Conservation (phyloP, 495 filamentous ascomycete genomes). For the Tuber magnatum region DNA sequence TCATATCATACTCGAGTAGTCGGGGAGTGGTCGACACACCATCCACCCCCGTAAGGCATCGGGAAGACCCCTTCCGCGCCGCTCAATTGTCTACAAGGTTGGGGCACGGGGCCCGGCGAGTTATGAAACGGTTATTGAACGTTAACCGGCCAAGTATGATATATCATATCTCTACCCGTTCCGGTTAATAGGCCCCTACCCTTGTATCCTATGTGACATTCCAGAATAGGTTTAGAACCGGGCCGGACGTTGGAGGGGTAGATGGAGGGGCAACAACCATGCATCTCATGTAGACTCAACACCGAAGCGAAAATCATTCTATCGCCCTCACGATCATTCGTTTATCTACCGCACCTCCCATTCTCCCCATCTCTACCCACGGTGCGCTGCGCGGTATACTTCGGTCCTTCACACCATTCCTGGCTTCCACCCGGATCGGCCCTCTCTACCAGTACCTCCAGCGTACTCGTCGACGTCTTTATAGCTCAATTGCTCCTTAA, state of each 20-base stretch:
- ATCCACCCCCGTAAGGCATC: no score
- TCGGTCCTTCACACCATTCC: not conserved
- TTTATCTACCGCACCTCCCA: not conserved
- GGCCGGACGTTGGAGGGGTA: not conserved
- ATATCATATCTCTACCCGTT: no score
- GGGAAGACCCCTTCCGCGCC: no score
- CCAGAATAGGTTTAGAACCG: not conserved
- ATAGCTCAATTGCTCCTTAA: not conserved
- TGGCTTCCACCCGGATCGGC: not conserved
- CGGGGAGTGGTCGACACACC: no score
- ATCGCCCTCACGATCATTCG: not conserved
- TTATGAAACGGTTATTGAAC: no score
- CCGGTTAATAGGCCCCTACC: no score
- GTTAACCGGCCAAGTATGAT: no score
- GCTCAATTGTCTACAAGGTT: no score
- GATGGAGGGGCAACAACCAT: not conserved
- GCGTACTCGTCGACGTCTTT: not conserved
- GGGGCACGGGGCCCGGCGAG: no score
- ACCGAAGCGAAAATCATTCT: not conserved
- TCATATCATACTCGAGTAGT: no score
- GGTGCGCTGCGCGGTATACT: not conserved
- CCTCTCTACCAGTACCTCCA: not conserved
- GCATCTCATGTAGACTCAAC: not conserved
- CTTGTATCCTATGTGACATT: not conserved
- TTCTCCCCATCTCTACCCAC: not conserved